Evolutionary conservation across 345 rosid genomes (phyloP), one percentile per base, ranked within the genome.

Genomic region (Eucalyptus melliodora): DNA sequence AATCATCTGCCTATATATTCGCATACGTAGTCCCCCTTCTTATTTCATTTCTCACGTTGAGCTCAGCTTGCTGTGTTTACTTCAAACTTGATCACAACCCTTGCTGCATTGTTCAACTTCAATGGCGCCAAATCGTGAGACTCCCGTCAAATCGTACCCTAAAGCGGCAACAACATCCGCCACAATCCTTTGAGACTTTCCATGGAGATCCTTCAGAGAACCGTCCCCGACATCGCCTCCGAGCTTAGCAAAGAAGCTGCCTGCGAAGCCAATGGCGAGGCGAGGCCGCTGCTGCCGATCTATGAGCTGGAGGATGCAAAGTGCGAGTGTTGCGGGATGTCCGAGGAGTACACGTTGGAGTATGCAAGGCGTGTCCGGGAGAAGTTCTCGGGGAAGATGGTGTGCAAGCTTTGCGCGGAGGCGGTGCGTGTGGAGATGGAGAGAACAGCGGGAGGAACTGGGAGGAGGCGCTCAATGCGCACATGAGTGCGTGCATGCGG

Each of bases 291-390:
- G 40, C 86, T 92, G 6, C 88, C 95, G 2, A 95, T 94, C 81
- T 89, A 96, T 0, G 99, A 96, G 92, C 94, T 94, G 8, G 96
- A 94, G 91, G 97, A 96, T 87, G 97, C 96, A 17, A 95, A 94
- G 89, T 96, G 99, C 65, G 97, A 97, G 93, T 96, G 99, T 86
- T 96, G 99, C 87, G 97, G 99, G 87, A 93, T 97, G 98, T 95
- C 95, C 17, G 98, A 96, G 92, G 99, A 96, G 93, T 97, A 95
- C 91, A 96, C 95, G 14, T 90, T 93, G 1, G 97, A 95, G 93
- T 97, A 96, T 87, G 92, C 94, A 16, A 92, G 90, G 47, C 92
- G 92, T 0, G 92, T 96, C n/a, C 92, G 96, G 8, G 92, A 88
- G n/a, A 94, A 93, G 89, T 96, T 92, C 87, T 90, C 91, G 0